These are phyloP conservation scores for Moesziomyces globuligerus DNA, from an alignment of 1,284 basidiomycete species.

Conservation along the genomic window DNA sequence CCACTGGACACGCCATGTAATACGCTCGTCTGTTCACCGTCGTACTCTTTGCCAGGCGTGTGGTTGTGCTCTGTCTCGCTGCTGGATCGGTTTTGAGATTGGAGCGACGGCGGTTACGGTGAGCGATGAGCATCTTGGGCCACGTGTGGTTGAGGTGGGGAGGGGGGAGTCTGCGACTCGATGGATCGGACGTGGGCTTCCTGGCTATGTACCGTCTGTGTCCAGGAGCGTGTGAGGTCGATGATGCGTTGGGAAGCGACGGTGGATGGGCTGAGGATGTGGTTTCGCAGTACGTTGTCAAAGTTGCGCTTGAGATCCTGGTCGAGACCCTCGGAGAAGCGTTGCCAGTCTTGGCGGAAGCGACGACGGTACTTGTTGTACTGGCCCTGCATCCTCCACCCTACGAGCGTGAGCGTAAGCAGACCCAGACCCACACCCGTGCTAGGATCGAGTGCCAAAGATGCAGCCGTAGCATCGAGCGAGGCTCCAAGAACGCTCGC, in stretches of 20 bases:
- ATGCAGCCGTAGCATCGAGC: conserved; percentile 28
- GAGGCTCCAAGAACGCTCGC: conserved; percentile 42
- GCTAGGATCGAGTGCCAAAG: conserved; percentile 52
- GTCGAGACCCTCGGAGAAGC: conserved; percentile 51
- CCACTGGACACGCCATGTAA: background rate
- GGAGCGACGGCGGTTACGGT: background rate
- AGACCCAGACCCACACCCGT: conserved; percentile 60
- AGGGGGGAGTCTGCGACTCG: background rate
- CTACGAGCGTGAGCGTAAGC: conserved; percentile 56
- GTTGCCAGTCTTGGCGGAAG: conserved; percentile 66
- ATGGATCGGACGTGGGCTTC: conserved; percentile 8
- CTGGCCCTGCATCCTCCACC: conserved; percentile 65
- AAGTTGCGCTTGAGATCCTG: conserved; percentile 47
- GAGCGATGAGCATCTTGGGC: background rate
- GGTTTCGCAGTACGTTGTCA: conserved; percentile 12
- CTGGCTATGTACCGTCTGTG: conserved; percentile 2
- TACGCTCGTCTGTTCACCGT: background rate
- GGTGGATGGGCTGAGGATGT: conserved; percentile 24
- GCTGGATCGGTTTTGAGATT: background rate
- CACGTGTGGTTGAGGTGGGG: background rate
- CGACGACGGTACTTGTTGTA: conserved; percentile 61
- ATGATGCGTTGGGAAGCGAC: conserved; percentile 20
- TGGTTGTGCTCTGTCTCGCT: background rate
- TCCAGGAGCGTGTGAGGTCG: conserved; percentile 13
- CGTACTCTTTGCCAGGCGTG: background rate